phyloP scores from a whole-genome alignment of 176 grass and related monocot species.

The Poa pratensis region DNA sequence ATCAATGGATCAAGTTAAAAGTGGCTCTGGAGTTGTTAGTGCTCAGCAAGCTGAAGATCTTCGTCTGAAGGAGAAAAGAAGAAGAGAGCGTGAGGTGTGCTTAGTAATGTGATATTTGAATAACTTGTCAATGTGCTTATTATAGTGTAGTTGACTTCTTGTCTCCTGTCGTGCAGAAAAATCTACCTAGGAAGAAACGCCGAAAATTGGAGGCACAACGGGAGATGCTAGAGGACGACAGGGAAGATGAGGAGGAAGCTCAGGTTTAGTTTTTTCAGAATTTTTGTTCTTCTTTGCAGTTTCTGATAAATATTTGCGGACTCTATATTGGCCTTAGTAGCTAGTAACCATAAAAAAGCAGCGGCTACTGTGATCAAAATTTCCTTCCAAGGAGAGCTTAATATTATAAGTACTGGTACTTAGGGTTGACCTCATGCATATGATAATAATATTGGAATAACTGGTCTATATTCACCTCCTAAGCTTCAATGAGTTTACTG shows the following conservation, averaged over 20 bases:
- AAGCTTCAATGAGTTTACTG: slow-evolving; percentile 15
- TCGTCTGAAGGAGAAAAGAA: slow-evolving; percentile 85
- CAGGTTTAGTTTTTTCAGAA: slow-evolving; percentile 56
- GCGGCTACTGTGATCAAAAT: neutral
- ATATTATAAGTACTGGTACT: neutral
- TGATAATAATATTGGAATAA: neutral
- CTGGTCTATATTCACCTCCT: slow-evolving; percentile 21
- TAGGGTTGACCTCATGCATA: neutral
- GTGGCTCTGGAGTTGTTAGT: slow-evolving; percentile 62
- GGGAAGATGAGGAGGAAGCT: slow-evolving; percentile 55
- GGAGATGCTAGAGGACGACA: slow-evolving; percentile 72
- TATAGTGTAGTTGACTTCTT: slow-evolving; percentile 31
- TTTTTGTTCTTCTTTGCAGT: slow-evolving; percentile 22
- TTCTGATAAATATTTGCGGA: slow-evolving; percentile 1
- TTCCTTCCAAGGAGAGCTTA: neutral
- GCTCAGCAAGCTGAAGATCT: slow-evolving; percentile 90
- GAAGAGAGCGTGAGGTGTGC: slow-evolving; percentile 77
- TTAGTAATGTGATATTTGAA: slow-evolving; percentile 29
- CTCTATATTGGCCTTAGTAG: neutral
- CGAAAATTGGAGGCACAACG: slow-evolving; percentile 76
- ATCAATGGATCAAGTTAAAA: slow-evolving; percentile 57
- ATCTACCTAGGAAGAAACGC: slow-evolving; percentile 86
- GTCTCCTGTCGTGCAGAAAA: slow-evolving; percentile 53
- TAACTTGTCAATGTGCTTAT: slow-evolving; percentile 7
- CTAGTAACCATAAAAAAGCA: neutral